Conservation (phyloP, 768 basidiomycete genomes). For the Pleurotus giganteus region DNA sequence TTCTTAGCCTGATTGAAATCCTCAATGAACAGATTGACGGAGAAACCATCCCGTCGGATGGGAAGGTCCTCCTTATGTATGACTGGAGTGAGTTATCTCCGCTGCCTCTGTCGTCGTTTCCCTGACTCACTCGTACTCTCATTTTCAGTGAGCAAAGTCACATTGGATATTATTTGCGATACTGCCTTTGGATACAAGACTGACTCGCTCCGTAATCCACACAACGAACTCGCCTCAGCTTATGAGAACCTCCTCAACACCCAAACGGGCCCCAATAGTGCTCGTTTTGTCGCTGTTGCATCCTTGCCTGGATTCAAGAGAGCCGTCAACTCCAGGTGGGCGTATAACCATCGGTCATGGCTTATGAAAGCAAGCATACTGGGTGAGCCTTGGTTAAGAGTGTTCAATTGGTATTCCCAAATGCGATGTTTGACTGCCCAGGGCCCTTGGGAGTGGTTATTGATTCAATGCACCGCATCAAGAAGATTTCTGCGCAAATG, state of each 20-base stretch:
- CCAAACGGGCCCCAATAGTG: conserved; percentile 37
- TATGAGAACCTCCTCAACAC: conserved; percentile 41
- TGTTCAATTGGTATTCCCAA: not conserved
- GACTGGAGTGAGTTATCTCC: conserved; percentile 41
- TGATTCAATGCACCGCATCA: conserved; percentile 36
- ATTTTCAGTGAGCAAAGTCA: conserved; percentile 45
- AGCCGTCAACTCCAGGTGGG: conserved; percentile 32
- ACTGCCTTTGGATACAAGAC: conserved; percentile 48
- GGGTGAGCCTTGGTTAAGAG: conserved; percentile 10
- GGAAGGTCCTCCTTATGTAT: conserved; percentile 32
- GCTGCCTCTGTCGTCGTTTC: not conserved
- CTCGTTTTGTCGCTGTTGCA: conserved; percentile 32
- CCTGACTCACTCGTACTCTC: not conserved
- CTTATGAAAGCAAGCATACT: conserved; percentile 21
- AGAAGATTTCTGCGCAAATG: conserved; percentile 36
- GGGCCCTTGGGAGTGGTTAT: not conserved
- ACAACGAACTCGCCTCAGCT: conserved; percentile 46
- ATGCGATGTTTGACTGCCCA: not conserved
- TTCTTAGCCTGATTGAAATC: conserved; percentile 34
- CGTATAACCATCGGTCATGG: conserved; percentile 32
- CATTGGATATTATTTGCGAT: conserved; percentile 51
- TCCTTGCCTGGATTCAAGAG: conserved; percentile 34
- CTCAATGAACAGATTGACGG: conserved; percentile 29
- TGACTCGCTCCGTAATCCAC: conserved; percentile 42
- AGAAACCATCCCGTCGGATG: conserved; percentile 19